Evolutionary conservation across 2,329 filamentous ascomycete species (phyloP).

Genomic region (Alternaria viburni): DNA sequence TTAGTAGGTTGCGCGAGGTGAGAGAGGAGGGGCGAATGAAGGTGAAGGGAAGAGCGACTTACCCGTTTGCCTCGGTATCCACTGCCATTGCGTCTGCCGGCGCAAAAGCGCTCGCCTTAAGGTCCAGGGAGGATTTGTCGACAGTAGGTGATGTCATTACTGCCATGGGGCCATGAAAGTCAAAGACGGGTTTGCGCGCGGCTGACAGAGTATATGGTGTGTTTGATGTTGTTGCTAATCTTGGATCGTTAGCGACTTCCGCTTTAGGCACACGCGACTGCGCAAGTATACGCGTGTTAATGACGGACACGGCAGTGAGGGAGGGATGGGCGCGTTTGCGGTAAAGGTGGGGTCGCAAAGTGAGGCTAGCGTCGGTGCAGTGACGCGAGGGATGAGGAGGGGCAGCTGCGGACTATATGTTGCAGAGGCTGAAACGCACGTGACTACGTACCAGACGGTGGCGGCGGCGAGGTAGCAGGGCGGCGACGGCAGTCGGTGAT

Average conservation of each 20-base stretch:
- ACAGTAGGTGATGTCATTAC: constrained; percentile 49
- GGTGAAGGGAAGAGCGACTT: constrained; percentile 51
- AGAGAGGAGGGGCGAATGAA: constrained; percentile 15
- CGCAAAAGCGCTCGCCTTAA: constrained; percentile 58
- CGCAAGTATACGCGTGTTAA: constrained; percentile 20
- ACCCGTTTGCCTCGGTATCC: constrained; percentile 65
- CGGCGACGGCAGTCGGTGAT: constrained; percentile 21
- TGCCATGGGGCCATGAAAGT: constrained; percentile 49
- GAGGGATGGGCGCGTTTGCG: constrained; percentile 18
- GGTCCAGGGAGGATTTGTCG: constrained; percentile 51
- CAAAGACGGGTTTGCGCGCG: constrained; percentile 29
- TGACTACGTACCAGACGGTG: constrained; percentile 39
- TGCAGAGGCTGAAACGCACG: constrained; percentile 43
- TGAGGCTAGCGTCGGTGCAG: constrained; percentile 28
- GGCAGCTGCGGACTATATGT: constrained; percentile 30
- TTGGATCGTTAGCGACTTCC: constrained; percentile 23
- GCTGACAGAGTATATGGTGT: constrained; percentile 16
- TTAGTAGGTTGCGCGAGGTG: constrained; percentile 21
- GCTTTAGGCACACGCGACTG: constrained; percentile 23
- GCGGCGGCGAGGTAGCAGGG: constrained; percentile 33
- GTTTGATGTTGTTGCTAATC: constrained; percentile 18
- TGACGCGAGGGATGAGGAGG: constrained; percentile 19
- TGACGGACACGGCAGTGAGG: constrained; percentile 6
- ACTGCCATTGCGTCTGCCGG: constrained; percentile 60
- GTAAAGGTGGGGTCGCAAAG: constrained; percentile 16